Conservation (phyloP, 1,139 yeast species). For the Yamadazyma sp. region DNA sequence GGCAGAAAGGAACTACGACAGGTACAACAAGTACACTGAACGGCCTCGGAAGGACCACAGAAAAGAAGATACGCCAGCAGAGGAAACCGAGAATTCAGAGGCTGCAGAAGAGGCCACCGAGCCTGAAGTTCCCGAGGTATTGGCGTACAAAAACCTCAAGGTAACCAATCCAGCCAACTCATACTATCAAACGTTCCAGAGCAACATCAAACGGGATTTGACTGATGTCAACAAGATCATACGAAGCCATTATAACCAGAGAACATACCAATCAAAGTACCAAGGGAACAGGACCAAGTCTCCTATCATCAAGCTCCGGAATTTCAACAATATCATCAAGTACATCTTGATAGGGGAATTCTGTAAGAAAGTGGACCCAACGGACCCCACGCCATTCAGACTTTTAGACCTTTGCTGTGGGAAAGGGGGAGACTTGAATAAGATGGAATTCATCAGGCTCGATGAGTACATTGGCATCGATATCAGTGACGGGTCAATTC, state of each 20-base stretch:
- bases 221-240: slow-evolving; percentile 61
- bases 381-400: slow-evolving; percentile 41
- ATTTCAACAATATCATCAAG: slow-evolving; percentile 90
- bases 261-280: slow-evolving; percentile 68
- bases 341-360: slow-evolving; percentile 78
- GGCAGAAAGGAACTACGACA: slow-evolving; percentile 6
- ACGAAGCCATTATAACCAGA: slow-evolving; percentile 79
- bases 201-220: slow-evolving; percentile 35
- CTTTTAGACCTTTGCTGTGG: slow-evolving; percentile 92
- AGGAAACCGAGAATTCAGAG: slow-evolving; percentile 1
- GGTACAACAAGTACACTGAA: slow-evolving; percentile 10
- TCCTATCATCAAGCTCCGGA: slow-evolving; percentile 81
- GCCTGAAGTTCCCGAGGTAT: slow-evolving; percentile 18
- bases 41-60: slow-evolving; percentile 7
- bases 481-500: slow-evolving; percentile 83
- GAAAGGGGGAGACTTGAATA: slow-evolving; percentile 94
- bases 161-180: slow-evolving; percentile 31
- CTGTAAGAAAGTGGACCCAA: slow-evolving; percentile 34
- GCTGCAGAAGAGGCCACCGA: slow-evolving; percentile 9
- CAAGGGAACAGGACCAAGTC: slow-evolving; percentile 67
- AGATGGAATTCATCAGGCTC: slow-evolving; percentile 76
- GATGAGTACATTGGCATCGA: slow-evolving; percentile 87
- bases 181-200: slow-evolving; percentile 42
- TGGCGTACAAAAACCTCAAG: slow-evolving; percentile 34
- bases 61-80: neutral